Evolutionary conservation across 495 filamentous ascomycete species (phyloP).

Genomic region (Neurospora pannonica): DNA sequence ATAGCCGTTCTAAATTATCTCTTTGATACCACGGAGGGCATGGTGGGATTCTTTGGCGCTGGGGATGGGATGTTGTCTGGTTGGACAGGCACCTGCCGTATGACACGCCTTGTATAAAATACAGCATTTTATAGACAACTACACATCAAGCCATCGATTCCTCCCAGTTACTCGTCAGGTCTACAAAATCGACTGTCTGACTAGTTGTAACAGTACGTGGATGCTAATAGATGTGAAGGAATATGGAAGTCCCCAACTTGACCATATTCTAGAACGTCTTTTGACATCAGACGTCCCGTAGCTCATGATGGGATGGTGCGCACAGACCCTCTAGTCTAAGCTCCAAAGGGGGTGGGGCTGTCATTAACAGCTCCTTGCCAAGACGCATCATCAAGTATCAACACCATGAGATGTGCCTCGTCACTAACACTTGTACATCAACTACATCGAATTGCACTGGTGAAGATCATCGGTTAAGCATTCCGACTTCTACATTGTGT

Average conservation of each 20-base stretch:
- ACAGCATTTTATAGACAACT: slow-evolving; percentile 10
- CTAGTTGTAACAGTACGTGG: background rate
- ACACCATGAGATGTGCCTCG: background rate
- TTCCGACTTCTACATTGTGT: background rate
- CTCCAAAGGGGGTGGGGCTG: background rate
- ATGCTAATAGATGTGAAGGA: background rate
- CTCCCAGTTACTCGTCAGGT: too few relatives aligned
- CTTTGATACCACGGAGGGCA: background rate
- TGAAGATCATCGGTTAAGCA: background rate
- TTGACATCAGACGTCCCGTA: background rate
- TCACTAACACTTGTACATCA: background rate
- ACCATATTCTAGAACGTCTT: background rate
- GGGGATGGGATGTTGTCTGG: background rate
- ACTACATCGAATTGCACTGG: background rate
- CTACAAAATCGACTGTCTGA: too few relatives aligned
- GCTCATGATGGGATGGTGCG: background rate
- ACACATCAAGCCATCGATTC: background rate
- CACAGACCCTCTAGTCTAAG: background rate
- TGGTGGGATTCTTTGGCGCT: background rate
- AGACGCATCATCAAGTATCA: background rate
- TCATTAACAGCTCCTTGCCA: background rate
- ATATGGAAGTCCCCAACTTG: background rate
- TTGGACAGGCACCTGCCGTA: slow-evolving; percentile 1
- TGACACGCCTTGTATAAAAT: slow-evolving; percentile 15
- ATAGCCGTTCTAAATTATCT: slow-evolving; percentile 35